Percentiles rank a stretch among this genome's conserved stretches.
Conservation (phyloP, 148 eudicot genomes). For the Rhododendron vialii region DNA sequence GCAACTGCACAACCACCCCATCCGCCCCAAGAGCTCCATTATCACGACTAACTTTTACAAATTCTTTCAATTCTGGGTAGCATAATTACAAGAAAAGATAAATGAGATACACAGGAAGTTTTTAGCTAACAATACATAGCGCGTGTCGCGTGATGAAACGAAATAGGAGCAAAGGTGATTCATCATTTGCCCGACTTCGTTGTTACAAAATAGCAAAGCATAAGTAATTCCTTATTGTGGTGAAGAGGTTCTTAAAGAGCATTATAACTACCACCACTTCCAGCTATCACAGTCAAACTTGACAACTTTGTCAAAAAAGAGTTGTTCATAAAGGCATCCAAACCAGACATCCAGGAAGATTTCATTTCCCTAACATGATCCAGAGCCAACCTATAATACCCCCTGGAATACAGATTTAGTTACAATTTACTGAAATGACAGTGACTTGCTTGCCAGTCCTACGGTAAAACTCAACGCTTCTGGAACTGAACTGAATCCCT, state of each 20-base stretch:
- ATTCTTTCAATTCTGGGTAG: slow-evolving; percentile 90
- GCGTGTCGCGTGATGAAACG: not conserved
- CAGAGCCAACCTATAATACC: not conserved
- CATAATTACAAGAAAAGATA: slow-evolving; percentile 7
- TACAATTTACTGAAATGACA: not conserved
- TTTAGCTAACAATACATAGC: not conserved
- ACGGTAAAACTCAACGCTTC: too few relatives aligned
- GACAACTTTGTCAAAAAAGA: not conserved
- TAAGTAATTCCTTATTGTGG: too few relatives aligned
- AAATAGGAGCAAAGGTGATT: not conserved
- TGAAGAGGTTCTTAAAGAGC: not conserved
- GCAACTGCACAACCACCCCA: slow-evolving; percentile 48
- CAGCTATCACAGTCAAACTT: not conserved
- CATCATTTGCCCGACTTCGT: not conserved
- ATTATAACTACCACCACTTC: not conserved
- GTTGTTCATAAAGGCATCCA: not conserved
- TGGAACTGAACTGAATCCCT: not conserved
- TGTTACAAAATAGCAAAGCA: too few relatives aligned
- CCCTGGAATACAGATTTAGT: not conserved
- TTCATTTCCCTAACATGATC: not conserved
- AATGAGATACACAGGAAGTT: not conserved
- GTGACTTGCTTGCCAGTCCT: not conserved
- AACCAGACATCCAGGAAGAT: not conserved
- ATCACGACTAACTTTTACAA: slow-evolving; percentile 57
- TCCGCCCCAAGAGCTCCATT: slow-evolving; percentile 56